Percentiles rank a stretch among this genome's conserved stretches.
phyloP scores from a whole-genome alignment of 2,329 filamentous ascomycete species.

The Pseudogymnoascus sp. region DNA sequence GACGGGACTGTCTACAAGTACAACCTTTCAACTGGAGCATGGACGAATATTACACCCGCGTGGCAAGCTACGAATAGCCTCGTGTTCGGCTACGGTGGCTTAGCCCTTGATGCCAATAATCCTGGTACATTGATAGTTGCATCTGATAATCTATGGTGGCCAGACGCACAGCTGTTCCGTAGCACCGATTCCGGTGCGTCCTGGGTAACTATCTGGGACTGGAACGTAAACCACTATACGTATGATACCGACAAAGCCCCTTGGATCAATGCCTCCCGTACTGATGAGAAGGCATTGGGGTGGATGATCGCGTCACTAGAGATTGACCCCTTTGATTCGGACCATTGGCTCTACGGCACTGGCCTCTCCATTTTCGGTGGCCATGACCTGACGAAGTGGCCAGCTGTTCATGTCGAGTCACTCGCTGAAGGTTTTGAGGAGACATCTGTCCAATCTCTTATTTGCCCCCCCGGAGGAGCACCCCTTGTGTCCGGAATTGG shows the following conservation, averaged over 20 bases:
- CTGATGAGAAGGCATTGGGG: slow-evolving; percentile 37
- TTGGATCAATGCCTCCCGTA: slow-evolving; percentile 44
- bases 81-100: slow-evolving; percentile 47
- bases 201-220: slow-evolving; percentile 41
- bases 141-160: slow-evolving; percentile 50
- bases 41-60: slow-evolving; percentile 50
- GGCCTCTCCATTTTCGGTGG: slow-evolving; percentile 47
- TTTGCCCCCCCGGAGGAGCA: slow-evolving; percentile 40
- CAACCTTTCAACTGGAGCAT: slow-evolving; percentile 38
- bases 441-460: slow-evolving; percentile 40
- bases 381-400: slow-evolving; percentile 48
- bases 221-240: slow-evolving; percentile 39
- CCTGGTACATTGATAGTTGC: slow-evolving; percentile 50
- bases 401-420: slow-evolving; percentile 38
- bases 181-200: slow-evolving; percentile 46
- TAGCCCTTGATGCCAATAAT: slow-evolving; percentile 44
- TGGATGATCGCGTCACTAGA: slow-evolving; percentile 54
- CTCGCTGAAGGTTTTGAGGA: slow-evolving; percentile 49
- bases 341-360: slow-evolving; percentile 55
- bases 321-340: slow-evolving; percentile 49
- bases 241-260: slow-evolving; percentile 41
- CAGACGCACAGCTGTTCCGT: slow-evolving; percentile 48
- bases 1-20: slow-evolving; percentile 47
- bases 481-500: slow-evolving; percentile 44
- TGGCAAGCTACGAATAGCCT: slow-evolving; percentile 33